Conservation (phyloP, 768 basidiomycete genomes). For the Trametes coccinea region DNA sequence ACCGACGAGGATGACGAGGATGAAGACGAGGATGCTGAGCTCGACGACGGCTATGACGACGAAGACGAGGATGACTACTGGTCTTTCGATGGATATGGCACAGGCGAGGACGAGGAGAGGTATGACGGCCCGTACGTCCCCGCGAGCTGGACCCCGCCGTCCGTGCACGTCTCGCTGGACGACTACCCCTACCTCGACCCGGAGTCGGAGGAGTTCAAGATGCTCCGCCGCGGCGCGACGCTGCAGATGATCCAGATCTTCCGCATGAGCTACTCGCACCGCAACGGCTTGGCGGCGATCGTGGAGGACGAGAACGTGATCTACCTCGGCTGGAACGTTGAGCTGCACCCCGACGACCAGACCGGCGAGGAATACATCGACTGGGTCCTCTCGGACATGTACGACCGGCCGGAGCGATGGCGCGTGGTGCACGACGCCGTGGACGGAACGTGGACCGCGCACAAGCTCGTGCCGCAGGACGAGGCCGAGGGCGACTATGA, state of each 20-base stretch:
- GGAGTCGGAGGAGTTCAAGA: slow-evolving; percentile 36
- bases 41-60: slow-evolving; percentile 31
- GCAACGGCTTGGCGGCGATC: slow-evolving; percentile 51
- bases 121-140: slow-evolving; percentile 44
- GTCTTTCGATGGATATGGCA: slow-evolving; percentile 31
- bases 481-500: slow-evolving; percentile 36
- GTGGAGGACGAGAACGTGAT: slow-evolving; percentile 44
- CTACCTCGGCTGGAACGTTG: slow-evolving; percentile 71
- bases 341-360: slow-evolving; percentile 44
- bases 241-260: slow-evolving; percentile 57
- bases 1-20: slow-evolving; percentile 32
- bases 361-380: slow-evolving; percentile 43
- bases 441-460: slow-evolving; percentile 47
- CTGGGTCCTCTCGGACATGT: slow-evolving; percentile 42
- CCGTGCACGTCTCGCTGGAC: slow-evolving; percentile 35
- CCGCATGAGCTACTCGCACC: slow-evolving; percentile 55
- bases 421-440: slow-evolving; percentile 31
- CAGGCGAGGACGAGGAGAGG: slow-evolving; percentile 30
- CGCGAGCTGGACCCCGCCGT: slow-evolving; percentile 63
- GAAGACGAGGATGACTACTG: slow-evolving; percentile 34
- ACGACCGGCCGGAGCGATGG: slow-evolving; percentile 47
- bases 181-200: slow-evolving; percentile 38
- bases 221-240: slow-evolving; percentile 63
- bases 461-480: slow-evolving; percentile 37
- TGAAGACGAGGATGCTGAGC: slow-evolving; percentile 35